phyloP scores from a whole-genome alignment of 2,329 filamentous ascomycete species.

The Sarocladiaceae sp. region DNA sequence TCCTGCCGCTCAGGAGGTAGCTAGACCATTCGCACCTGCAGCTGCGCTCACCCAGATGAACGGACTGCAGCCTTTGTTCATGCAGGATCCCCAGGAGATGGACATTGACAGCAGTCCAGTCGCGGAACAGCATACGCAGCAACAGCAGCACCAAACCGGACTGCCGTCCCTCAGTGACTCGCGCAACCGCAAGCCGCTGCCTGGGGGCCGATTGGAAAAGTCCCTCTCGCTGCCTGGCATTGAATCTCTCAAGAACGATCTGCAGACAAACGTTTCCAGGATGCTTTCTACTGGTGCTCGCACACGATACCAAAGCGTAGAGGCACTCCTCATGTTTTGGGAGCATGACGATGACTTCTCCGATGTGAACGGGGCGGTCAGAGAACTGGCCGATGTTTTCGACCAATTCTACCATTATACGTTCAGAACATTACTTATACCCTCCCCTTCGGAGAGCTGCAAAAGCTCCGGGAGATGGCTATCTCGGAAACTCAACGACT shows the following conservation, averaged over 20 bases:
- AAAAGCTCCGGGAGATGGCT: slow-evolving; percentile 49
- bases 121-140: slow-evolving; percentile 13
- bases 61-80: slow-evolving; percentile 23
- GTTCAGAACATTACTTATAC: slow-evolving; percentile 43
- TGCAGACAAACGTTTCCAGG: slow-evolving; percentile 44
- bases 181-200: slow-evolving; percentile 49
- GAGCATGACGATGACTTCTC: slow-evolving; percentile 43
- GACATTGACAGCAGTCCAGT: slow-evolving; percentile 39
- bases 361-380: slow-evolving; percentile 33
- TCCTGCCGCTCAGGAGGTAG: slow-evolving; percentile 39
- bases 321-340: slow-evolving; percentile 50
- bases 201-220: slow-evolving; percentile 49
- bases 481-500: slow-evolving; percentile 42
- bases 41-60: slow-evolving; percentile 25
- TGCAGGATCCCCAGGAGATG: slow-evolving; percentile 46
- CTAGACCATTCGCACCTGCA: slow-evolving; percentile 32
- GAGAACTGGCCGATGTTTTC: slow-evolving; percentile 44
- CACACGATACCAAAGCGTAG: slow-evolving; percentile 46
- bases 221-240: slow-evolving; percentile 42
- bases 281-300: slow-evolving; percentile 44
- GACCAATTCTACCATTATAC: slow-evolving; percentile 46
- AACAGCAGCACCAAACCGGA: slow-evolving; percentile 26
- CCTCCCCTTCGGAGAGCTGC: slow-evolving; percentile 38
- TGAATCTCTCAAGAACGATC: slow-evolving; percentile 43
- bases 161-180: slow-evolving; percentile 38